Evolutionary conservation across 2,329 filamentous ascomycete species (phyloP).

Genomic region (Sphaceloma murrayae): DNA sequence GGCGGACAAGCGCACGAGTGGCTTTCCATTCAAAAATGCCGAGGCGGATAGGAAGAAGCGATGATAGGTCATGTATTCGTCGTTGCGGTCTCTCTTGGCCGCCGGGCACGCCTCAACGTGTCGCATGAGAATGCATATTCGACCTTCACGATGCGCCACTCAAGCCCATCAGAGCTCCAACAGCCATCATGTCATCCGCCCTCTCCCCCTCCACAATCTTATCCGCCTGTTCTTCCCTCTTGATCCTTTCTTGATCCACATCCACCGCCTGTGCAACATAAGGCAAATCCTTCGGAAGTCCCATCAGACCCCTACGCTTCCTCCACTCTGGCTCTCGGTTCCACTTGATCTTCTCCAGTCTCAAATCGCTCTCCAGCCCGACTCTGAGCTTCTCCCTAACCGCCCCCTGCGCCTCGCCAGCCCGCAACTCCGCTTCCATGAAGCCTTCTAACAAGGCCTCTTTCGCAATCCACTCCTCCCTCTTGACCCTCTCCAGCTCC

Average conservation of each 20-base stretch:
- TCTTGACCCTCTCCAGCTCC: conserved; percentile 55
- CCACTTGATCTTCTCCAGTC: conserved; percentile 11
- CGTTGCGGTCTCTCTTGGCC: too few species aligned
- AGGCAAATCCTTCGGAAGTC: neutral
- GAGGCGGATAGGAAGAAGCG: conserved; percentile 46
- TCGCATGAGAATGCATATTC: too few species aligned
- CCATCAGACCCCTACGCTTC: neutral
- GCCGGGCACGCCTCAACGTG: too few species aligned
- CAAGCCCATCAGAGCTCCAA: conserved; percentile 20
- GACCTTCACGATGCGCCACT: conserved; percentile 12
- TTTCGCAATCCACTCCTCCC: conserved; percentile 69
- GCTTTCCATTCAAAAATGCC: conserved; percentile 53
- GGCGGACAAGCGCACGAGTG: conserved; percentile 54
- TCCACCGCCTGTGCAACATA: conserved; percentile 14
- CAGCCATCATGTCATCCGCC: conserved; percentile 20
- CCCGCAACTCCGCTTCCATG: conserved; percentile 58
- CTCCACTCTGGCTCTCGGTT: conserved; percentile 9
- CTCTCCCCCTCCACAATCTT: conserved; percentile 23
- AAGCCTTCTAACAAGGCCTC: conserved; percentile 69
- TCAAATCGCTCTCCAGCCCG: conserved; percentile 32
- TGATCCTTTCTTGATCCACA: conserved; percentile 42
- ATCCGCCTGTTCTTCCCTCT: conserved; percentile 39
- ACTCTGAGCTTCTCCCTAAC: conserved; percentile 27
- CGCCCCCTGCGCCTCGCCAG: conserved; percentile 26
- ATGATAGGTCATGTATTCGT: conserved; percentile 17